Evolutionary conservation across 768 basidiomycete species (phyloP), one percentile per base, ranked within the genome.

Genomic region (Rhizopogon vesiculosus): DNA sequence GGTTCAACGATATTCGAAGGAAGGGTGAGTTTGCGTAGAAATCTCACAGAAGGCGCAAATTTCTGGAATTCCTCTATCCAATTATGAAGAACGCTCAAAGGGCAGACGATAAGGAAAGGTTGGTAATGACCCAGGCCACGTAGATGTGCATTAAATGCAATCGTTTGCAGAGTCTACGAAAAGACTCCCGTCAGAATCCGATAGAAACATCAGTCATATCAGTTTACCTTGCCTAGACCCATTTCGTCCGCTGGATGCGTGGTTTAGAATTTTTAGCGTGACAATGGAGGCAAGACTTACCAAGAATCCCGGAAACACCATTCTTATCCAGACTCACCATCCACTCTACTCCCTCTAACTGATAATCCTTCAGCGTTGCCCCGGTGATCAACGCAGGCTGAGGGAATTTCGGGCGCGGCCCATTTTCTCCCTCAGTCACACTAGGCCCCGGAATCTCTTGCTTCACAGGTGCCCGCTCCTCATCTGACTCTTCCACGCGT

Each of bases 271-370:
- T 12, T 57, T 19, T 49, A 41, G 15, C 41, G 63, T 63, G 42
- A 72, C 35, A 9, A 49, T 49, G 67, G 45, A 33, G 19, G n/a
- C 13, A 28, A 35, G 13, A 66, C 80, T 38, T 56, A 88, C 87
- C 88, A 41, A 91, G 62, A 56, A 91, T 91, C 0, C 90, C 90
- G 0, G 85, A 86, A 19, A 91, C 87, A 0, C 90, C 90, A 62
- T 93, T 93, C 69, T 89, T 82, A 67, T 92, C 87, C 15, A 97
- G 71, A 10, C 85, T 85, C 1, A 89, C 86, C 90, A 97, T 90
- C 96, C 96, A 98, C 59, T 95, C 90, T 15, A 97, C 81, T 0
- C 96, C 96, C 50, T 94, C 91, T 2, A 98, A 80, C 67, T 99
- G 96, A 67, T 97, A 98, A 35, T 87, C 81, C 65, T 93, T 93